These are phyloP conservation scores for Ricinus communis DNA, from an alignment of 345 rosid genomes.

Conservation along the genomic window DNA sequence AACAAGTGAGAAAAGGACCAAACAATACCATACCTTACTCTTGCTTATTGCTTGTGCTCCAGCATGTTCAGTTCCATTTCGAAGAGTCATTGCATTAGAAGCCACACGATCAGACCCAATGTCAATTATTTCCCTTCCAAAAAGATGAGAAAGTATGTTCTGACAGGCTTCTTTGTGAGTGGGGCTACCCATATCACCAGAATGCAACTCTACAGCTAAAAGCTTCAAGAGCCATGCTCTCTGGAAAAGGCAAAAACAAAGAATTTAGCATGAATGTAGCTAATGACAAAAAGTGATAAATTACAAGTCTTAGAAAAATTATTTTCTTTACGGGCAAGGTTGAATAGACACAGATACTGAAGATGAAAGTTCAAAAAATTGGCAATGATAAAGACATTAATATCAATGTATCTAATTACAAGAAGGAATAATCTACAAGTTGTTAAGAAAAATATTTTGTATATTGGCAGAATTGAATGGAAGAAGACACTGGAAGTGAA, in stretches of 20 bases:
- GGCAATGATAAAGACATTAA: no score
- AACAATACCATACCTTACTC: slow-evolving; percentile 82
- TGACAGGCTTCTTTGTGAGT: slow-evolving; percentile 70
- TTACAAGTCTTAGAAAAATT: neutral
- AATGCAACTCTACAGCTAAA: slow-evolving; percentile 79
- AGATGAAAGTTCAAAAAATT: no score
- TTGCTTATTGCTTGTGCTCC: slow-evolving; percentile 60
- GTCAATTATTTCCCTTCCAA: slow-evolving; percentile 57
- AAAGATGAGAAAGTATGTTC: slow-evolving; percentile 75
- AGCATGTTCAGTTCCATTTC: slow-evolving; percentile 43
- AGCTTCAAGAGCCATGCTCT: slow-evolving; percentile 97
- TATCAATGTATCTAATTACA: no score
- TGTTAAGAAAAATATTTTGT: no score
- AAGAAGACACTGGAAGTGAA: no score
- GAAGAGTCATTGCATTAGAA: slow-evolving; percentile 44
- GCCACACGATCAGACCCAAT: slow-evolving; percentile 35
- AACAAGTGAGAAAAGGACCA: neutral
- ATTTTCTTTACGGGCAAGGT: no score
- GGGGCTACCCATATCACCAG: slow-evolving; percentile 56
- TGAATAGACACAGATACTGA: no score
- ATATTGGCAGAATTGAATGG: no score
- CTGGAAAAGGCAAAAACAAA: slow-evolving; percentile 37
- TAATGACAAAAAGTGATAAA: neutral
- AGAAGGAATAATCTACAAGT: no score
- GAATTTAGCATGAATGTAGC: neutral